Evolutionary conservation across 2,329 filamentous ascomycete species (phyloP), one percentile per base, ranked within the genome.

Genomic region (Pyrenophora tritici-repentis): DNA sequence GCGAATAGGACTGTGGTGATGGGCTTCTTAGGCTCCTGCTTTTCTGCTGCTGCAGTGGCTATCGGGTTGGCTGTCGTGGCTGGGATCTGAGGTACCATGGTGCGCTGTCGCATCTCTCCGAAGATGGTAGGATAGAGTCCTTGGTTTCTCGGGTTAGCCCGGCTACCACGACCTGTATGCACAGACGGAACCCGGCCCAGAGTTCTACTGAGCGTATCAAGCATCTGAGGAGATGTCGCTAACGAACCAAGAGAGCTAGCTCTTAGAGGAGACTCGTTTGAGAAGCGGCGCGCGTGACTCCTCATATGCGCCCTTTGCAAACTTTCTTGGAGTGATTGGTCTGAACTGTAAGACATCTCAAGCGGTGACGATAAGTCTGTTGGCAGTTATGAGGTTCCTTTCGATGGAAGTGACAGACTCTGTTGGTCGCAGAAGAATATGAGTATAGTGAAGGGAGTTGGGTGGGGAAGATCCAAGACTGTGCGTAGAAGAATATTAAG

Each of bases 1-100:
- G 41, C 10, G 4, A 52, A 42, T 6, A 55, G 38, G 8, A 62
- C n/a, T 5, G 55, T 58, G 3, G 50, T 51, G 20, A 50, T n/a
- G 16, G 53, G 43, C 29, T 39, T 39, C 18, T 22, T 38, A 2
- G 29, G 13, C 29, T 12, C 16, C 13, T 24, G 31, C 31, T 31
- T 20, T 26, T 20, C 12, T 18, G 18, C 29, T 20, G 16, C 22
- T 9, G 14, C 12, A 1, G 14, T 17, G 6, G 39, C 14, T 12
- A 10, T 18, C 16, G 6, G 29, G 13, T 6, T 32, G 6, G 7
- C 20, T 8, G 14, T 24, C 6, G 0, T 16, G 13, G 17, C 9
- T 24, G 12, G 16, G 8, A 7, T 14, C 32, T 42, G 13, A 16
- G 17, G 16, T 32, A 29, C 33, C 22, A 6, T 9, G 6, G 22